A percentile compares a stretch with the other conserved stretches of the same genome.
These are phyloP conservation scores for Ulvella scutata DNA, from an alignment of 139 green algal genomes.

Conservation along the genomic window DNA sequence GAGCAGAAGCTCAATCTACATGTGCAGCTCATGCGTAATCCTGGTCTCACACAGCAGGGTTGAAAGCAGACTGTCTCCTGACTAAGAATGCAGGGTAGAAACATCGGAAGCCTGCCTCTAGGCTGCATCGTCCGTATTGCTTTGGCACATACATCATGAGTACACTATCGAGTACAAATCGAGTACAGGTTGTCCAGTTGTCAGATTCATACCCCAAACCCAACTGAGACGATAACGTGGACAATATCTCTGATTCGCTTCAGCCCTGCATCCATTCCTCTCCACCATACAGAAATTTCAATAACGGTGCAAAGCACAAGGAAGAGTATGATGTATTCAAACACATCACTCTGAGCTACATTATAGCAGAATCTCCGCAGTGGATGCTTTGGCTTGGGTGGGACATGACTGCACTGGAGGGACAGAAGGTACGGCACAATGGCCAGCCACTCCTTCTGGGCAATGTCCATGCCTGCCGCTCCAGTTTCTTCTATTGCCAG, in stretches of 20 bases:
- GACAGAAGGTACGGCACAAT: not conserved
- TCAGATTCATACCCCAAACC: no score
- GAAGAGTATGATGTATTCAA: not conserved
- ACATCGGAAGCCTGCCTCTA: not conserved
- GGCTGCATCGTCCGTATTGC: not conserved
- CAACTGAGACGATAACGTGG: no score
- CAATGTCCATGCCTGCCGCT: not conserved
- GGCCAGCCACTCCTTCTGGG: not conserved
- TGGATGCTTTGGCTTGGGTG: not conserved
- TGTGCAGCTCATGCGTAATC: no score
- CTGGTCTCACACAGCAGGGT: no score
- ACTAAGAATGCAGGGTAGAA: not conserved
- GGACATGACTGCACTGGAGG: not conserved
- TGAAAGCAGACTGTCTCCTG: no score
- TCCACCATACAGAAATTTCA: not conserved
- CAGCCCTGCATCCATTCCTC: not conserved
- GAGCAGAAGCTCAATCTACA: not conserved
- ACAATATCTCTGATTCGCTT: not conserved
- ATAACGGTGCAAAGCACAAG: not conserved
- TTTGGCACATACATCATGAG: no score
- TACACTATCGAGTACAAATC: not conserved
- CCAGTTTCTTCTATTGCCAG: not conserved
- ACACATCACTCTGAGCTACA: not conserved
- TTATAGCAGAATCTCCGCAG: not conserved
- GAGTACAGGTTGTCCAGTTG: not conserved